phyloP scores from a whole-genome alignment of 257 asterid genomes.

The Fraxinus cuspidata region DNA sequence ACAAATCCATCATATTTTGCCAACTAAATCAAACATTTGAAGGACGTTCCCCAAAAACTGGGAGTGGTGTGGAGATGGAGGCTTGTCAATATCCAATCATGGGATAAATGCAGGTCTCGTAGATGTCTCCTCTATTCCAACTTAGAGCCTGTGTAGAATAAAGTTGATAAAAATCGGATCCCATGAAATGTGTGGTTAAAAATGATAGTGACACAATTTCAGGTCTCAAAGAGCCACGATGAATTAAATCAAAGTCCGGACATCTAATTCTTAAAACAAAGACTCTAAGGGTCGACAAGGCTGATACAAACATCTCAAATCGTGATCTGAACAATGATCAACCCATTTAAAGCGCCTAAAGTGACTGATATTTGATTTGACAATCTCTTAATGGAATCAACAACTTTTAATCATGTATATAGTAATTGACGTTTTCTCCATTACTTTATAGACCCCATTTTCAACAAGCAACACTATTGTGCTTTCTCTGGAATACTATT shows the following conservation, averaged over 20 bases:
- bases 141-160: background rate
- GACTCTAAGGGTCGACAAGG: no score
- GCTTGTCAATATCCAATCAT: constrained; percentile 1
- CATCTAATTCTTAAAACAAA: no score
- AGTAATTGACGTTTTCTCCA: background rate
- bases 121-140: background rate
- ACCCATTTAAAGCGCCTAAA: background rate
- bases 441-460: background rate
- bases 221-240: no score
- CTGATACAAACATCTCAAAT: background rate
- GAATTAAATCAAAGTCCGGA: no score
- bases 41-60: background rate
- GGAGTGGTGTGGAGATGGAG: constrained; percentile 26
- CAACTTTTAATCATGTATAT: no score
- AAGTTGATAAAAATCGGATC: no score
- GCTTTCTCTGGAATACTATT: background rate
- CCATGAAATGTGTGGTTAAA: no score
- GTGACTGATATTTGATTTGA: background rate
- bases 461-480: background rate
- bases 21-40: constrained; percentile 1
- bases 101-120: background rate
- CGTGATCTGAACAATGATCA: background rate
- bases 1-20: background rate
- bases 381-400: background rate
- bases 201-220: no score